Evolutionary conservation across 306 rosid species (phyloP).

Genomic region (Cucurbita moschata): DNA sequence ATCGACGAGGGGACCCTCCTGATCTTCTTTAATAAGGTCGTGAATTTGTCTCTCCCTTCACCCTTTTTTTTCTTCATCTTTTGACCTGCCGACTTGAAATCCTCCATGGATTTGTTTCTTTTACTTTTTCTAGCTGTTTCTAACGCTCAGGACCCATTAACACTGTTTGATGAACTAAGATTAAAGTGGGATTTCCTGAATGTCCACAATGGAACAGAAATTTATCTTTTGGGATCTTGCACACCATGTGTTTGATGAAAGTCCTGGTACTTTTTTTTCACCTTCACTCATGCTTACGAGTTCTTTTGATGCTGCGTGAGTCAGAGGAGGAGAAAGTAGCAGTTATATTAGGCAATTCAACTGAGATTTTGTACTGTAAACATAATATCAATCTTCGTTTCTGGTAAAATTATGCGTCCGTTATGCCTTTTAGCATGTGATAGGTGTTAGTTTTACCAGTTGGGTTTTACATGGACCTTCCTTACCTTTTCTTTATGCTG

Average conservation of each 20-base stretch:
- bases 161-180: neutral
- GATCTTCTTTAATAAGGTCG: neutral
- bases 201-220: neutral
- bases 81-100: constrained; percentile 4
- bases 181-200: neutral
- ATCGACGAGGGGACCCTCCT: neutral
- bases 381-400: neutral
- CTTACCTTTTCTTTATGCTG: neutral
- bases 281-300: neutral
- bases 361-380: constrained; percentile 4
- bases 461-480: neutral
- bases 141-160: neutral
- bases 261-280: neutral
- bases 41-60: neutral
- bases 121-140: neutral
- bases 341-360: neutral
- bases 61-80: neutral
- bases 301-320: neutral
- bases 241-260: neutral
- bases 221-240: neutral
- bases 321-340: neutral
- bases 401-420: constrained; percentile 1
- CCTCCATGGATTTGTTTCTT: neutral
- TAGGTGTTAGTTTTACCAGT: neutral
- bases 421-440: constrained; percentile 8